Base-by-base conservation (phyloP, 176 grass and related monocot species). In the Phoenix roebelenii region DNA sequence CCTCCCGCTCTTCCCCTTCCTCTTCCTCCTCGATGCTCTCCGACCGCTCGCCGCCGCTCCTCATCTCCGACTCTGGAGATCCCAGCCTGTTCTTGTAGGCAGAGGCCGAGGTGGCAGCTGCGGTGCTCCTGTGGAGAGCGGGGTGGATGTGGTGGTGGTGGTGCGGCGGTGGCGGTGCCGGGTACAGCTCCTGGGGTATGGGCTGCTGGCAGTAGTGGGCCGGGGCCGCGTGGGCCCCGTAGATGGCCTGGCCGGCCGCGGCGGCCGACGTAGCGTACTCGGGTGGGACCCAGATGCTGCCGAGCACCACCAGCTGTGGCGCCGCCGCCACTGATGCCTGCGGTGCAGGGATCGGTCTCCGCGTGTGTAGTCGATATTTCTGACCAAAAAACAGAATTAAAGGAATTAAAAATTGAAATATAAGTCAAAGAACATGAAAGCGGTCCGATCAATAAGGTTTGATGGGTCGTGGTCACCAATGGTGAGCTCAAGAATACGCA, bases 1-100 rank as follows among this genome's bases (percentile, higher is more conserved):
- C 83, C 39, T 78, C 83, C 15, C 59, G 79, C n/a, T 85, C 75
- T 16, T 71, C 82, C 49, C 83, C 82, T 66, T 95, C 90, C 32
- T 87, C 83, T 22, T 86, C 82, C 70, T 95, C 90, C 32, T 87
- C 83, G 25, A 95, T 86, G 77, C 90, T 95, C 80, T 95, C 90
- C 5, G 86, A 90, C 80, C 53, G 61, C 49, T 95, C 83, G 54
- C 77, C 76, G 7, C 85, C 71, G 16, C 78, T 58, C 22, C 79
- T 72, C 18, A 55, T 80, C 25, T 95, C 90, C 0, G 83, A 75
- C 57, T 67, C 86, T n/a, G 77, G 74, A 6, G 90, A 90, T 10
- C 39, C 74, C 19, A 24, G 58, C 50, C 68, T 61, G 59, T 30
- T 63, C 57, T 79, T 86, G 66, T 71, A 86, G 15, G 54, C 52